Conservation (phyloP, 1,139 yeast species). For the Arxiozyma telluris region DNA sequence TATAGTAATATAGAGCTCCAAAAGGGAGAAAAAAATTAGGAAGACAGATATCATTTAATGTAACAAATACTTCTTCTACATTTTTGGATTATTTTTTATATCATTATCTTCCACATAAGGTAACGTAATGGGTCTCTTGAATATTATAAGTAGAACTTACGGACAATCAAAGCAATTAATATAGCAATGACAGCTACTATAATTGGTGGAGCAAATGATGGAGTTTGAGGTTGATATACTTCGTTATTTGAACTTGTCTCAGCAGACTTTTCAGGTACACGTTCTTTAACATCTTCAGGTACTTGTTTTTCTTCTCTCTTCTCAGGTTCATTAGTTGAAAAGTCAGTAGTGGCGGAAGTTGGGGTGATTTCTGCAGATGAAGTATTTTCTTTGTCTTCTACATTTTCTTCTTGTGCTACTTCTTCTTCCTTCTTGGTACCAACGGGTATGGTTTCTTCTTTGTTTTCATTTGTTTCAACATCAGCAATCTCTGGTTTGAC, state of each 20-base stretch:
- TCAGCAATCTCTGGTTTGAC: neutral
- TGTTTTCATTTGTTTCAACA: neutral
- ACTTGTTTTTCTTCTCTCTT: neutral
- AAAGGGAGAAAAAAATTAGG: neutral
- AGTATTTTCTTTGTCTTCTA: constrained; percentile 1
- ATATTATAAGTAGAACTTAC: constrained; percentile 48
- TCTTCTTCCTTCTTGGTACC: neutral
- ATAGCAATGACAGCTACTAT: constrained; percentile 36
- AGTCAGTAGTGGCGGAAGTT: constrained; percentile 4
- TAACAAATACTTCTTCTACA: neutral
- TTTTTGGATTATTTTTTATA: neutral
- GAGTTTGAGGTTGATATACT: constrained; percentile 21
- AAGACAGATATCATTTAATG: neutral
- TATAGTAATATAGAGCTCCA: neutral
- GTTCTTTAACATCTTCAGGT: neutral
- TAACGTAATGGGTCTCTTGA: neutral
- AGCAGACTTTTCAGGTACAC: neutral
- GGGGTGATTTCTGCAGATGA: constrained; percentile 3
- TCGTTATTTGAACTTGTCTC: neutral
- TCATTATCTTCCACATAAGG: neutral
- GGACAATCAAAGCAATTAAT: constrained; percentile 48
- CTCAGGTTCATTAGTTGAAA: neutral
- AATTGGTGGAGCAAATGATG: constrained; percentile 41
- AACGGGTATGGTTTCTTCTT: constrained; percentile 1
- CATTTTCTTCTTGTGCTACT: neutral